phyloP scores from a whole-genome alignment of 371 early-diverging fungal genomes.

The Saksenaea oblongispora region DNA sequence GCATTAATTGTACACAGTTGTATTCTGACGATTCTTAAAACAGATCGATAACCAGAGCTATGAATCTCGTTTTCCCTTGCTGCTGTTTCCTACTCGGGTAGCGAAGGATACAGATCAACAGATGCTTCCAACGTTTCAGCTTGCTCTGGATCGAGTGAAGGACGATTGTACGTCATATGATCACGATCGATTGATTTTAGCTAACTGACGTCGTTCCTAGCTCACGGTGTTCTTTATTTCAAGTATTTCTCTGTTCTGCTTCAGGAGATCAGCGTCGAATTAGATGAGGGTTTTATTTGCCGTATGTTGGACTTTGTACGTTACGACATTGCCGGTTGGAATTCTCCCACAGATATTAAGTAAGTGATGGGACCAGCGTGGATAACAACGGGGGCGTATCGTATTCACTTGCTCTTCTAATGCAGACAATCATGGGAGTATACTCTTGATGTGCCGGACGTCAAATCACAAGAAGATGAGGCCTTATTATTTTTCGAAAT shows the following conservation, averaged over 20 bases:
- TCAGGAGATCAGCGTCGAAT: constrained; percentile 90
- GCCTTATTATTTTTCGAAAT: constrained; percentile 91
- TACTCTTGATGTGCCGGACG: constrained; percentile 72
- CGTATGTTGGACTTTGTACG: constrained; percentile 85
- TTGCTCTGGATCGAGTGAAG: constrained; percentile 74
- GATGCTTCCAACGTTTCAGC: constrained; percentile 63
- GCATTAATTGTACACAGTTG: not conserved
- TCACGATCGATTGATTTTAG: not conserved
- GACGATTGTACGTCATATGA: constrained; percentile 59
- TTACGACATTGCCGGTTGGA: constrained; percentile 68
- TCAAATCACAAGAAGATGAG: constrained; percentile 63
- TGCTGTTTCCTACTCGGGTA: constrained; percentile 89
- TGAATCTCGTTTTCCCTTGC: constrained; percentile 81
- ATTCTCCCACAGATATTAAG: constrained; percentile 24
- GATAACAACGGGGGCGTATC: not conserved
- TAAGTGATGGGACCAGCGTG: constrained; percentile 3
- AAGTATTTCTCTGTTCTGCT: constrained; percentile 87
- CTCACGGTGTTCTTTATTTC: constrained; percentile 88
- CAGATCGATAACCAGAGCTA: constrained; percentile 93
- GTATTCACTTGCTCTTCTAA: not conserved
- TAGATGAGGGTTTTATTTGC: constrained; percentile 90
- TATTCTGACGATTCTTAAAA: not conserved
- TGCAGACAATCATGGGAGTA: constrained; percentile 52
- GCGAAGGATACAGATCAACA: constrained; percentile 64
- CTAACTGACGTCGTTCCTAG: constrained; percentile 15